Evolutionary conservation across 129 eudicot species (phyloP).

Genomic region (sunflower (Helianthus annuus)): DNA sequence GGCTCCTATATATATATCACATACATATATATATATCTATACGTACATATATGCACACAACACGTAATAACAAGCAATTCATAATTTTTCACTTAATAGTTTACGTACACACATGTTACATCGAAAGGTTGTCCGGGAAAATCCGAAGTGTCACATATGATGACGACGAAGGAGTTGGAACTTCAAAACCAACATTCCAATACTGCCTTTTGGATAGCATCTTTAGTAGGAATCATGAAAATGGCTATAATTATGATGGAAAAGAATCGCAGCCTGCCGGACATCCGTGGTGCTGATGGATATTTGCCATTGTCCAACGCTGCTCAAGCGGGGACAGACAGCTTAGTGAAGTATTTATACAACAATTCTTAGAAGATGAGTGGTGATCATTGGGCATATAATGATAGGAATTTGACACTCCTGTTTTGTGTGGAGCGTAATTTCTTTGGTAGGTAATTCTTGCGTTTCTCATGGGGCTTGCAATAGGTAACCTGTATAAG

Average conservation of each 20-base stretch:
- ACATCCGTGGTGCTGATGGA: not conserved
- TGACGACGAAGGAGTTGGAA: constrained; percentile 16
- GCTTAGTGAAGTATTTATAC: constrained; percentile 30
- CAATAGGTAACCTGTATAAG: too few relatives aligned
- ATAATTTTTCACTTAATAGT: too few relatives aligned
- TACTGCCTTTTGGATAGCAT: constrained; percentile 47
- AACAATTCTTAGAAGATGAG: constrained; percentile 5
- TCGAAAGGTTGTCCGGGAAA: too few relatives aligned
- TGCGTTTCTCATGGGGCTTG: too few relatives aligned
- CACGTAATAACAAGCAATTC: too few relatives aligned
- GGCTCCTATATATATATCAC: too few relatives aligned
- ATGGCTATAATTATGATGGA: constrained; percentile 28
- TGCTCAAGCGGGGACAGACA: constrained; percentile 3
- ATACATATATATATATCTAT: too few relatives aligned
- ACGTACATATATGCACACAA: too few relatives aligned
- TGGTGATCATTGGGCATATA: constrained; percentile 1
- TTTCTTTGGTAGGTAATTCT: constrained; percentile 33
- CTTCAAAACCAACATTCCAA: constrained; percentile 7
- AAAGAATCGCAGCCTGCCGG: constrained; percentile 17
- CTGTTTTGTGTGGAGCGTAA: constrained; percentile 11
- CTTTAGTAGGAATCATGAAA: constrained; percentile 28
- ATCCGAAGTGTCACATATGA: too few relatives aligned
- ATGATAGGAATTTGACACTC: constrained; percentile 25
- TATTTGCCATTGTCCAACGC: constrained; percentile 25
- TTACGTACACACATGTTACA: too few relatives aligned